phyloP scores from a whole-genome alignment of 805 yeast genomes.

The Cyberlindnera mycetangii region DNA sequence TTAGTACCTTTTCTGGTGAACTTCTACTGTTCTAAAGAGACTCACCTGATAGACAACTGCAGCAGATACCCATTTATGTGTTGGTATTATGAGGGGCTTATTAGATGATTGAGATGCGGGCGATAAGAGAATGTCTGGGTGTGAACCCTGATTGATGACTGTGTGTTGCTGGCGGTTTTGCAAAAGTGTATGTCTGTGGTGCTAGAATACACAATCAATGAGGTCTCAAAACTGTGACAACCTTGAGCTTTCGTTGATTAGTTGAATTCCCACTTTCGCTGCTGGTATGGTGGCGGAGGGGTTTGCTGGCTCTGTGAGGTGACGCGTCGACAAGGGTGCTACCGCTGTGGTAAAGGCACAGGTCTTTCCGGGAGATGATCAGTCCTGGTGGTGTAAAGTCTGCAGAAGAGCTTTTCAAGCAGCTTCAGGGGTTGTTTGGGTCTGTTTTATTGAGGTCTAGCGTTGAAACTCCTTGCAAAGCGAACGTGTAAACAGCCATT shows the following conservation, averaged over 20 bases:
- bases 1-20: constrained; percentile 11
- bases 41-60: constrained; percentile 23
- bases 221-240: no score
- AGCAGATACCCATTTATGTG: constrained; percentile 22
- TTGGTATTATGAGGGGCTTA: not conserved
- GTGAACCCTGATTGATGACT: not conserved
- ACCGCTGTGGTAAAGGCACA: not conserved
- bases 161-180: not conserved
- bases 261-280: no score
- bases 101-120: not conserved
- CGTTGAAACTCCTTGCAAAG: not conserved
- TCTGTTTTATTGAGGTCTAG: not conserved
- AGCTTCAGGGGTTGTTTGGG: not conserved
- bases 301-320: constrained; percentile 1
- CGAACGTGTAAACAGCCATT: constrained; percentile 1
- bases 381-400: not conserved
- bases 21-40: no score
- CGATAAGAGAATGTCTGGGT: constrained; percentile 9
- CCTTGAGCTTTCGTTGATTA: no score
- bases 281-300: constrained; percentile 2
- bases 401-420: not conserved
- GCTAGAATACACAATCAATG: no score
- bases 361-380: not conserved
- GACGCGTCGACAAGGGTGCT: not conserved
- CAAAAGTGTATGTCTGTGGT: no score